These are phyloP conservation scores for Gymnopilus dilepis DNA, from an alignment of 768 basidiomycete species.

Conservation along the genomic window DNA sequence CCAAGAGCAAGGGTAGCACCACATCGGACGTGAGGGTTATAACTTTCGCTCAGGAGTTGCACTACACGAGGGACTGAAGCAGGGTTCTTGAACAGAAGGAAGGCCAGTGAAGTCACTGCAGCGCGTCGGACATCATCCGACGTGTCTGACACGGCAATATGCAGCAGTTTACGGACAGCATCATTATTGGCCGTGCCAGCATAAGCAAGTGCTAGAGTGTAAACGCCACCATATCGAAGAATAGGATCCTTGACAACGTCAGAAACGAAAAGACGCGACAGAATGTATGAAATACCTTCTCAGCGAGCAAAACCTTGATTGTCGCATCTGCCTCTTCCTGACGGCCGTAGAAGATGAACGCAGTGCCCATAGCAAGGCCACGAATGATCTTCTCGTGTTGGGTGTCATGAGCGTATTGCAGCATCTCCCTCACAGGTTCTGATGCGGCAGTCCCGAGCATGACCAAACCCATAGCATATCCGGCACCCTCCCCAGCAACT, in stretches of 20 bases:
- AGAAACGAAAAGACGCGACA: background rate
- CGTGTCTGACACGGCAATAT: constrained; percentile 97
- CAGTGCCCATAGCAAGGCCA: constrained; percentile 90
- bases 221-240: constrained; percentile 96
- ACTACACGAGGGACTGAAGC: constrained; percentile 96
- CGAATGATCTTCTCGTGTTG: constrained; percentile 99
- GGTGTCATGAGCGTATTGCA: constrained; percentile 94
- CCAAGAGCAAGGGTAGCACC: constrained; percentile 96
- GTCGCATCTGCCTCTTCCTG: constrained; percentile 93
- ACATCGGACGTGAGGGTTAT: constrained; percentile 98
- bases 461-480: constrained; percentile 96
- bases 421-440: constrained; percentile 89
- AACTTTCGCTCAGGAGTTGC: constrained; percentile 95
- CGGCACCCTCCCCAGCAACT: constrained; percentile 93
- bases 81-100: constrained; percentile 96
- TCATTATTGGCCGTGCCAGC: constrained; percentile 95
- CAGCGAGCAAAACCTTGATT: constrained; percentile 75
- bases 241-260: constrained; percentile 79
- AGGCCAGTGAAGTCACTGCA: constrained; percentile 94
- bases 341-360: constrained; percentile 90
- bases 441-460: constrained; percentile 94
- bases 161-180: constrained; percentile 88
- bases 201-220: constrained; percentile 94
- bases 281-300: constrained; percentile 67
- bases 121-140: constrained; percentile 97